Evolutionary conservation across 2,329 filamentous ascomycete species (phyloP).

Genomic region (Stagonosporopsis vannaccii): DNA sequence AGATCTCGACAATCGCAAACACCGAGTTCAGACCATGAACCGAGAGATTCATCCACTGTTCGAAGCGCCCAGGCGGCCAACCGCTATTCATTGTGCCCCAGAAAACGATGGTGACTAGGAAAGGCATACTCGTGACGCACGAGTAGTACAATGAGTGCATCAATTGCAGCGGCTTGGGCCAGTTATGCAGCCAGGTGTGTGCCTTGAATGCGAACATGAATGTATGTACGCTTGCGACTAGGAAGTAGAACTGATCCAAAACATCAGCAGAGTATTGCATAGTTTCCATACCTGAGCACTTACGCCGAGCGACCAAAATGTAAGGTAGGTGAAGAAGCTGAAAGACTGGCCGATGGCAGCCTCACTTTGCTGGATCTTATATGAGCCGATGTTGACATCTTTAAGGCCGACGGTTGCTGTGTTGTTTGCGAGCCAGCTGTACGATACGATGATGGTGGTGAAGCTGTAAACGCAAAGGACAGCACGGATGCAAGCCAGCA

Average conservation of each 20-base stretch:
- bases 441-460: constrained; percentile 69
- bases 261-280: neutral
- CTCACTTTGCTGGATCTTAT: constrained; percentile 68
- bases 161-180: constrained; percentile 43
- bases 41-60: constrained; percentile 66
- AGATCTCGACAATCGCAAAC: constrained; percentile 76
- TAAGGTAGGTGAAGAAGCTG: constrained; percentile 81
- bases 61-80: constrained; percentile 52
- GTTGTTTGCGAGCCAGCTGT: constrained; percentile 60
- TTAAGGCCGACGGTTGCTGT: constrained; percentile 30
- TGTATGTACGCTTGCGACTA: constrained; percentile 71
- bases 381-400: constrained; percentile 44
- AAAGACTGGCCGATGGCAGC: constrained; percentile 67
- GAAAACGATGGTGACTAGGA: constrained; percentile 51
- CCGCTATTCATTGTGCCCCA: constrained; percentile 48
- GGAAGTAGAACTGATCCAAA: constrained; percentile 68
- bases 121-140: constrained; percentile 48
- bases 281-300: neutral
- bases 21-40: constrained; percentile 76
- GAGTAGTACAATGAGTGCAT: constrained; percentile 48
- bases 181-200: constrained; percentile 42
- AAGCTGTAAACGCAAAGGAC: constrained; percentile 68
- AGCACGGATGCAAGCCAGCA: constrained; percentile 65
- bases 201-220: constrained; percentile 60
- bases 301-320: constrained; percentile 75